phyloP scores from a whole-genome alignment of 1,284 basidiomycete species.

The Ceratobasidium sp. region DNA sequence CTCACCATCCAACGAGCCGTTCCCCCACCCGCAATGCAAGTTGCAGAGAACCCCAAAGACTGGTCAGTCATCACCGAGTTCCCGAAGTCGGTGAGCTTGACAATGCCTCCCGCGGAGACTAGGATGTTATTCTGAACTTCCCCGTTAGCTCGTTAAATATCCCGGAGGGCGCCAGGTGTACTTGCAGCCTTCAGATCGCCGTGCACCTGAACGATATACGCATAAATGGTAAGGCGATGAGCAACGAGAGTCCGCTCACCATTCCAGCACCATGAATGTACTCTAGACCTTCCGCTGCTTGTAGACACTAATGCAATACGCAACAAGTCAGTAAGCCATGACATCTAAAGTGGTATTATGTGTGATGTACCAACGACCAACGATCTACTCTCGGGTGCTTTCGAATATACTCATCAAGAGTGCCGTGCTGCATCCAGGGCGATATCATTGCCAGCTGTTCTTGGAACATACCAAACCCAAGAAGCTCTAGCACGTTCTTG shows the following conservation, averaged over 20 bases:
- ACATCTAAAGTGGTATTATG: background rate
- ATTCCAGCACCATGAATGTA: constrained; percentile 14
- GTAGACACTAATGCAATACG: background rate
- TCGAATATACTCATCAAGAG: background rate
- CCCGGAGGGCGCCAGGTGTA: background rate
- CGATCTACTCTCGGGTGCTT: background rate
- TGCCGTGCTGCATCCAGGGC: constrained; percentile 31
- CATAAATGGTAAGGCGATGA: background rate
- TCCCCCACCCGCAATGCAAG: background rate
- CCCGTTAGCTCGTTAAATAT: background rate
- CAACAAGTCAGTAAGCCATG: background rate
- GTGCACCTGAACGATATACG: background rate
- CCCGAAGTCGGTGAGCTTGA: constrained; percentile 29
- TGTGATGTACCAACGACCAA: background rate
- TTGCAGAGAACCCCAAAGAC: background rate
- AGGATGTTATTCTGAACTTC: background rate
- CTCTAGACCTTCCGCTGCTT: background rate
- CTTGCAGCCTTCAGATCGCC: background rate
- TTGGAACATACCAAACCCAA: constrained; percentile 13
- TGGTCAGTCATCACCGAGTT: background rate
- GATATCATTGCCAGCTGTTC: constrained; percentile 29
- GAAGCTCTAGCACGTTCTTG: constrained; percentile 7
- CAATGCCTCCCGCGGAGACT: background rate
- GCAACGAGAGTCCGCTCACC: background rate
- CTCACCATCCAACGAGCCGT: constrained; percentile 38